Evolutionary conservation across 176 grass and related monocot species (phyloP).

Genomic region (Aegilops speltoides): DNA sequence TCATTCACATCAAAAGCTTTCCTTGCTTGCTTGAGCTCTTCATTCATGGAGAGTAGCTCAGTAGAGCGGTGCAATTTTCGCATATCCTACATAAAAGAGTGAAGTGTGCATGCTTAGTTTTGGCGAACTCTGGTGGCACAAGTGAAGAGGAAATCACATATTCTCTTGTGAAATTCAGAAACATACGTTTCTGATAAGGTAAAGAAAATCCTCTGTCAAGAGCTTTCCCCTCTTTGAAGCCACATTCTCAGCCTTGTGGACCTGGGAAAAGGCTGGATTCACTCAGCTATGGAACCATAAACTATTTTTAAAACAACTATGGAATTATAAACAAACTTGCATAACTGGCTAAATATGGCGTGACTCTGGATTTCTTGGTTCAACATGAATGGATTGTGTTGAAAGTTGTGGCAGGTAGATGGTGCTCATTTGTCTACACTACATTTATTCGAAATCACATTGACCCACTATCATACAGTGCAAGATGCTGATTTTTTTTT

Average conservation of each 20-base stretch:
- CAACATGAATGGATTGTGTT: not conserved
- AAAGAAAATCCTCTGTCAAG: slow-evolving; percentile 93
- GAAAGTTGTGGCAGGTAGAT: not conserved
- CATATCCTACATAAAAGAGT: slow-evolving; percentile 49
- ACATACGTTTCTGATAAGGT: slow-evolving; percentile 86
- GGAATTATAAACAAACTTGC: not conserved
- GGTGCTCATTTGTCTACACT: not conserved
- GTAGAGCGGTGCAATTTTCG: slow-evolving; percentile 75
- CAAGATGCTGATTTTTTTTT: too few relatives aligned
- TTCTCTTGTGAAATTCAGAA: not conserved
- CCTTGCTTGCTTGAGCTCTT: slow-evolving; percentile 95
- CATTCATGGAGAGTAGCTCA: slow-evolving; percentile 92
- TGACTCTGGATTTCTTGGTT: not conserved
- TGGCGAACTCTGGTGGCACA: not conserved
- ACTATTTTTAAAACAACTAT: not conserved
- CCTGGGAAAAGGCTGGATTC: slow-evolving; percentile 37
- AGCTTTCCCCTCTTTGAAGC: slow-evolving; percentile 95
- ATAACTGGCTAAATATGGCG: not conserved
- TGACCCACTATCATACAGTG: not conserved
- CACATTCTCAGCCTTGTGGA: slow-evolving; percentile 89
- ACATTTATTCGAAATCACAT: not conserved
- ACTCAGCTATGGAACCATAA: slow-evolving; percentile 17
- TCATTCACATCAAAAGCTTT: slow-evolving; percentile 97
- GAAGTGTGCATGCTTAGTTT: not conserved
- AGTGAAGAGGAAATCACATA: not conserved